phyloP scores from a whole-genome alignment of 148 eudicot species.

The Persicaria tinctoria region DNA sequence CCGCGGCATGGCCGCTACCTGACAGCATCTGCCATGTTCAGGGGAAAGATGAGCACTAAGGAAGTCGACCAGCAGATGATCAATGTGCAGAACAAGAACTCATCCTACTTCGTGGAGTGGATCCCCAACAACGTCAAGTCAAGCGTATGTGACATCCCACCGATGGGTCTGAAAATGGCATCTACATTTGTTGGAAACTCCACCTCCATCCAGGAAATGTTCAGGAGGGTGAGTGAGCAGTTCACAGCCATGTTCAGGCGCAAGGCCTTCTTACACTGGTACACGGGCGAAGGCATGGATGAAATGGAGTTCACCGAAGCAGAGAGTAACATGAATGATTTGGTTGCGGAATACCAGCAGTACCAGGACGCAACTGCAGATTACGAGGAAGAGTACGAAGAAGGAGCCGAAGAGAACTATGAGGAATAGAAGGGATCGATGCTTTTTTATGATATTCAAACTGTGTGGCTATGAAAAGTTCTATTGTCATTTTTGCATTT shows the following conservation, averaged over 20 bases:
- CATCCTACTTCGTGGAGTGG: constrained; percentile 77
- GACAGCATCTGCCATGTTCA: constrained; percentile 76
- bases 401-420: constrained; percentile 52
- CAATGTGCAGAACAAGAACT: constrained; percentile 83
- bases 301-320: constrained; percentile 85
- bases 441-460: neutral
- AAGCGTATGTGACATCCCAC: constrained; percentile 51
- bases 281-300: constrained; percentile 80
- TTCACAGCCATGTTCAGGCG: constrained; percentile 83
- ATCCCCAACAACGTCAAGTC: constrained; percentile 54
- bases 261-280: constrained; percentile 86
- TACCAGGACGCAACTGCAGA: constrained; percentile 69
- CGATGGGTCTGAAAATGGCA: constrained; percentile 43
- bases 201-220: constrained; percentile 69
- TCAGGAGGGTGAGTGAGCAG: constrained; percentile 79
- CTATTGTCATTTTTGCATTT: neutral
- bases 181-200: constrained; percentile 49
- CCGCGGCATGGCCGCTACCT: constrained; percentile 77
- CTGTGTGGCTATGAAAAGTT: neutral
- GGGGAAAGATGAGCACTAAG: constrained; percentile 83
- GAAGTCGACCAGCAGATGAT: constrained; percentile 83
- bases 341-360: constrained; percentile 80
- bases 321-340: constrained; percentile 80
- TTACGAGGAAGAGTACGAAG: constrained; percentile 41
- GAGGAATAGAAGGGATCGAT: constrained; percentile 15